Base-by-base conservation (phyloP, 768 basidiomycete genomes). In the Amanita molliuscula region DNA sequence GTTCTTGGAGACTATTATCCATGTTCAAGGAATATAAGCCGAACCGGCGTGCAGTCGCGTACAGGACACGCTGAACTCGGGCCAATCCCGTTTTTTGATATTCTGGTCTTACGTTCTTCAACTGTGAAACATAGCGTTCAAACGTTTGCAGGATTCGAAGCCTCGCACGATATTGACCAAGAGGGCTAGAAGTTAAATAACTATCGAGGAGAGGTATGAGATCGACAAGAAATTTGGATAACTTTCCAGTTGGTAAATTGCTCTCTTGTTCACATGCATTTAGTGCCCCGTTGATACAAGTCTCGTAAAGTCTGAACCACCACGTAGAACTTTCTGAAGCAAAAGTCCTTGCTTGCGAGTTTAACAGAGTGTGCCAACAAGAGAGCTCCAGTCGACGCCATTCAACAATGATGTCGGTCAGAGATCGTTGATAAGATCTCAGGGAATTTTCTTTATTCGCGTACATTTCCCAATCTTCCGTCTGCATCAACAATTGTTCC, bases 401-500 rank as follows among this genome's bases (percentile, higher is more conserved):
- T 8, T 80, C 77, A 43, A 99, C 81, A 41, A 98, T 86, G 42
- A 93, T 72, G 21, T 64, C 66, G 9, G 78, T 84, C 20, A 96
- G 62, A 3, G 71, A 72, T 21, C 79, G 76, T 53, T 81, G 91
- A 58, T 87, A 71, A 1, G 61, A 47, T 58, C 76, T 79, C 55
- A 99, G 74, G 36, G 82, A 82, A 59, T 92, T 97, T 37, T 86
- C 82, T n/a, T 81, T 74, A 65, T 91, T 93, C n/a, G 95, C 85
- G 60, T 88, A 98, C 56, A 82, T 81, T 62, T 99, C 92, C 96
- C 96, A 99, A 59, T 98, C 95, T 47, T 93, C 88, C 20, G 79
- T 90, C 54, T 95, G 88, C 43, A 84, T 59, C 2, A 98, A 67
- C 6, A 99, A 70, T 55, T 87, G 86, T 60, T 99, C 96, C 37